A percentile compares a stretch with the other conserved stretches of the same genome.
Conservation (phyloP, 306 rosid genomes). For the Dryas octopetala region DNA sequence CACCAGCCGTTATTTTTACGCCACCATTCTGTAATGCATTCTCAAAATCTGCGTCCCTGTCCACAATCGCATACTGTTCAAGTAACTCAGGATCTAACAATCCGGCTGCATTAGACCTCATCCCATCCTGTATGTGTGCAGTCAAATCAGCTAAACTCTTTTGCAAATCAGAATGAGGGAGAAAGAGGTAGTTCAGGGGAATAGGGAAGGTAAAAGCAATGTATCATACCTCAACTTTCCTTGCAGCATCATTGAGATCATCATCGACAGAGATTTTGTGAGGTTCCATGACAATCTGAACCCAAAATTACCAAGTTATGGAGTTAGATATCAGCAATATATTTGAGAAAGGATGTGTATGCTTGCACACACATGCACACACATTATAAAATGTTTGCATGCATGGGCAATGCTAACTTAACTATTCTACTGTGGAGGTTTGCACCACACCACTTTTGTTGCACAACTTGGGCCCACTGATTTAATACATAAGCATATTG, state of each 20-base stretch:
- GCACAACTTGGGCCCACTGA: not conserved
- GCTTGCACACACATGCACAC: too few relatives aligned
- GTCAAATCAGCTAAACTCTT: slow-evolving; percentile 19
- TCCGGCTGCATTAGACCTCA: slow-evolving; percentile 49
- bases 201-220: not conserved
- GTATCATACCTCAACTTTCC: slow-evolving; percentile 65
- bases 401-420: too few relatives aligned
- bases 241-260: slow-evolving; percentile 77
- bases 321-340: not conserved
- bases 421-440: too few relatives aligned
- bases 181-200: slow-evolving; percentile 1
- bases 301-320: slow-evolving; percentile 19
- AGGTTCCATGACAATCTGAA: slow-evolving; percentile 73
- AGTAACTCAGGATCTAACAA: slow-evolving; percentile 48
- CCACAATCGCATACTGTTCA: slow-evolving; percentile 60
- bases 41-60: slow-evolving; percentile 47
- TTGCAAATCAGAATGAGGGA: not conserved
- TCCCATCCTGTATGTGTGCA: slow-evolving; percentile 44
- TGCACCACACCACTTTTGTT: not conserved
- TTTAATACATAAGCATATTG: not conserved
- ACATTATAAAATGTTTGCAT: not conserved
- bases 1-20: slow-evolving; percentile 56
- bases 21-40: slow-evolving; percentile 44
- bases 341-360: not conserved
- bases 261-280: slow-evolving; percentile 72